A percentile compares a stretch with the other conserved stretches of the same genome.
Conservation (phyloP, 768 basidiomycete genomes). For the Naganishia onofrii region DNA sequence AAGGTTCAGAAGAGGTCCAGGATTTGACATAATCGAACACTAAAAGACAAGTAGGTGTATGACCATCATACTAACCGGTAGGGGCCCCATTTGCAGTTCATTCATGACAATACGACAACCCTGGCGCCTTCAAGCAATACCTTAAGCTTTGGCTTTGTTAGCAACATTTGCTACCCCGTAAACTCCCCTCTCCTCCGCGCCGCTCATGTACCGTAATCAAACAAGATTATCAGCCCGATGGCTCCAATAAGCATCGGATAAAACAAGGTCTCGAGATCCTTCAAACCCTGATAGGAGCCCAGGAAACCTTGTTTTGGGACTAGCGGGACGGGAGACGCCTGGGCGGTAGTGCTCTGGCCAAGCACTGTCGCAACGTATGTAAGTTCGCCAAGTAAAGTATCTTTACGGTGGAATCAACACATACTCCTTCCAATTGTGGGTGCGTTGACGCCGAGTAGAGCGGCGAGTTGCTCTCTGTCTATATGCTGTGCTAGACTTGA, state of each 20-base stretch:
- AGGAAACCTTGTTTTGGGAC: conserved; percentile 26
- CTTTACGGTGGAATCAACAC: neutral
- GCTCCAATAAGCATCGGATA: conserved; percentile 50
- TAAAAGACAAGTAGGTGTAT: too few relatives aligned
- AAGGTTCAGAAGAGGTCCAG: too few relatives aligned
- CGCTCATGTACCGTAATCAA: conserved; percentile 46
- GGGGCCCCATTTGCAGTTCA: too few relatives aligned
- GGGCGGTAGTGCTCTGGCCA: conserved; percentile 16
- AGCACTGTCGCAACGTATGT: neutral
- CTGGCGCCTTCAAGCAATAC: too few relatives aligned
- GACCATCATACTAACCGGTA: too few relatives aligned
- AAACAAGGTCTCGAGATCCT: conserved; percentile 47
- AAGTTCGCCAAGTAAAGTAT: neutral
- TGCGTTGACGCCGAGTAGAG: conserved; percentile 10
- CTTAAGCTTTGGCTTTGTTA: too few relatives aligned
- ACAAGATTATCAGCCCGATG: conserved; percentile 48
- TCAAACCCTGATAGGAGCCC: conserved; percentile 26
- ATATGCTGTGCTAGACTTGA: conserved; percentile 5
- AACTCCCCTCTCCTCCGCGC: neutral
- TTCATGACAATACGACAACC: too few relatives aligned
- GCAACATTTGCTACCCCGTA: too few relatives aligned
- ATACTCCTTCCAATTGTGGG: conserved; percentile 7
- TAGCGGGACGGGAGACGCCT: conserved; percentile 29
- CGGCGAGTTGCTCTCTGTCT: conserved; percentile 16
- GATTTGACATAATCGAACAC: too few relatives aligned